A percentile compares a stretch with the other conserved stretches of the same genome.
Evolutionary conservation across 441 rosid species (phyloP).

Genomic region (Capsella rubella): DNA sequence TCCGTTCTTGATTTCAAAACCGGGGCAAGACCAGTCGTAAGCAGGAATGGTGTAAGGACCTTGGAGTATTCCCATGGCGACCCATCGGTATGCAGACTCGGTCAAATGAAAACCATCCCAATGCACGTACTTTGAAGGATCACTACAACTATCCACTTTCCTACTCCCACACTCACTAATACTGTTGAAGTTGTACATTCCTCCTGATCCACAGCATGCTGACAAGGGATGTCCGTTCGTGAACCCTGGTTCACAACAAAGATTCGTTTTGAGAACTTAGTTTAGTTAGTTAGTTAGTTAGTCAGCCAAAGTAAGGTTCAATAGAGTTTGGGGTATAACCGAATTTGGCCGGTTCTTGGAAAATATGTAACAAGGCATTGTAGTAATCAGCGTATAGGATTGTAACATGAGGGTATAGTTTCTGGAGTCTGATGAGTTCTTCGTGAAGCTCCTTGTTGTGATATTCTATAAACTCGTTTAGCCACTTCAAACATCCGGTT

Average conservation of each 20-base stretch:
- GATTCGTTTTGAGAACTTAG: neutral
- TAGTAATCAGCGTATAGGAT: constrained; percentile 59
- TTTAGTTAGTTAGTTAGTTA: no score
- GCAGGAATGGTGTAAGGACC: constrained; percentile 41
- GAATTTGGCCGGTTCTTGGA: constrained; percentile 47
- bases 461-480: constrained; percentile 49
- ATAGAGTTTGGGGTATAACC: constrained; percentile 38
- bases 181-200: constrained; percentile 37
- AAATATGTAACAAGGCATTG: constrained; percentile 37
- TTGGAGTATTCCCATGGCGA: constrained; percentile 36
- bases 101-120: constrained; percentile 66
- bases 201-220: constrained; percentile 62
- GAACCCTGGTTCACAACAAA: constrained; percentile 32
- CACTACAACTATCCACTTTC: constrained; percentile 40
- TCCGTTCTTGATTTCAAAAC: constrained; percentile 4
- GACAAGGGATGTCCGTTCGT: constrained; percentile 16
- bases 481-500: constrained; percentile 54
- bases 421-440: constrained; percentile 38
- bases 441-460: constrained; percentile 48
- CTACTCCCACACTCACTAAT: constrained; percentile 43
- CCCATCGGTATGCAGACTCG: constrained; percentile 33
- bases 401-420: constrained; percentile 48
- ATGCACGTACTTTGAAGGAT: constrained; percentile 50
- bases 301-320: neutral
- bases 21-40: constrained; percentile 38